Percentiles rank a stretch among this genome's conserved stretches.
phyloP scores from a whole-genome alignment of 176 grass and related monocot species.

The Raddia guianensis region DNA sequence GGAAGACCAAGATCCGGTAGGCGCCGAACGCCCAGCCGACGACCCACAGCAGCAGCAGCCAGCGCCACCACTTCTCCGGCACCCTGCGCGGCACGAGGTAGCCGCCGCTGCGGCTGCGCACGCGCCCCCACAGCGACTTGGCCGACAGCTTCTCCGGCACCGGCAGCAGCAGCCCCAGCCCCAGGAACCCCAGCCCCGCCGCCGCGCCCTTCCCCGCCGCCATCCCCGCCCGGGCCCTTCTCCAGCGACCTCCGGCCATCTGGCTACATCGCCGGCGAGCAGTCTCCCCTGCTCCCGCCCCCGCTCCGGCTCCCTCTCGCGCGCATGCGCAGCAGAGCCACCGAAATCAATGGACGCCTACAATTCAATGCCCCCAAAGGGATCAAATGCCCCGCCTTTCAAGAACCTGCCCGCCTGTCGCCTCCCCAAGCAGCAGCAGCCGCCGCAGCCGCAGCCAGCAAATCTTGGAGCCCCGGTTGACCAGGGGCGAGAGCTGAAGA shows the following conservation, averaged over 20 bases:
- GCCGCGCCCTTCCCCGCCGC: slow-evolving; percentile 25
- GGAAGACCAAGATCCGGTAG: slow-evolving; percentile 27
- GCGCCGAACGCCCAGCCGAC: slow-evolving; percentile 22
- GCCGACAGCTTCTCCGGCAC: slow-evolving; percentile 62
- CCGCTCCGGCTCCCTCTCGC: neutral
- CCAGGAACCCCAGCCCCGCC: slow-evolving; percentile 43
- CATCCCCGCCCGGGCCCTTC: slow-evolving; percentile 13
- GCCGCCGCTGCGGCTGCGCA: slow-evolving; percentile 30
- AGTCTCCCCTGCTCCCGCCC: neutral
- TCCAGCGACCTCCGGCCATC: slow-evolving; percentile 22
- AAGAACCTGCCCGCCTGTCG: neutral
- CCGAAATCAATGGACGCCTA: slow-evolving; percentile 31
- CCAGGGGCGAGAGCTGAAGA: neutral
- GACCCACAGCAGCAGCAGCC: slow-evolving; percentile 61
- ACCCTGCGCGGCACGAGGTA: slow-evolving; percentile 53
- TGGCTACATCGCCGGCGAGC: slow-evolving; percentile 34
- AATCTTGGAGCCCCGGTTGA: slow-evolving; percentile 23
- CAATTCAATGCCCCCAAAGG: slow-evolving; percentile 22
- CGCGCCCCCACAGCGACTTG: slow-evolving; percentile 51
- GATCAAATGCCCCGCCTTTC: slow-evolving; percentile 12
- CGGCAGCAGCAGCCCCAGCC: slow-evolving; percentile 22
- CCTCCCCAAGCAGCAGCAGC: slow-evolving; percentile 1
- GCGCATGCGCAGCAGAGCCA: slow-evolving; percentile 17
- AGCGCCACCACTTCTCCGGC: slow-evolving; percentile 43
- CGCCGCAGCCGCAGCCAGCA: neutral